Conservation (phyloP, 306 rosid species). For the Bauhinia variegata region DNA sequence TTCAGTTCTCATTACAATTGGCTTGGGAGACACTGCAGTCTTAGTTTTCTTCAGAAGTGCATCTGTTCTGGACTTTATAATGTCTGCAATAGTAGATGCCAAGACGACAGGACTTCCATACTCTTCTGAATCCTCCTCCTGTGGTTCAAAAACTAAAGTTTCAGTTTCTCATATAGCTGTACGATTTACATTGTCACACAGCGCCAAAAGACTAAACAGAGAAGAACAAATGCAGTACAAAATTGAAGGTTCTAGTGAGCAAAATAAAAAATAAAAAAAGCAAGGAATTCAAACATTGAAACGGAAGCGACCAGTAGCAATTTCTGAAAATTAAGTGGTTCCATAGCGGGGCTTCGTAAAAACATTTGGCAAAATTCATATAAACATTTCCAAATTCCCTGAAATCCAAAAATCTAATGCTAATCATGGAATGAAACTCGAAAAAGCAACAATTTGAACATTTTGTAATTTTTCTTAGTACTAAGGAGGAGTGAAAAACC, state of each 20-base stretch:
- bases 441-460: not conserved
- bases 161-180: not conserved
- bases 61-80: conserved; percentile 82
- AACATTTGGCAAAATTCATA: not conserved
- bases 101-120: conserved; percentile 78
- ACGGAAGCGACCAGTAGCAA: not conserved
- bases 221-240: not conserved
- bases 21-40: conserved; percentile 87
- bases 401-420: not conserved
- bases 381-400: not conserved
- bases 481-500: conserved; percentile 34
- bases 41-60: conserved; percentile 73
- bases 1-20: conserved; percentile 94
- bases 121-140: conserved; percentile 97
- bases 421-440: not conserved
- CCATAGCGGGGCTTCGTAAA: not conserved
- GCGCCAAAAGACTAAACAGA: not conserved
- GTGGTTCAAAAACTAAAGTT: conserved; percentile 33
- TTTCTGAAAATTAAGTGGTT: not conserved
- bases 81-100: conserved; percentile 83
- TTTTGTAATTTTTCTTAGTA: not conserved
- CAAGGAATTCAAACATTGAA: not conserved
- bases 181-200: not conserved
- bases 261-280: not conserved
- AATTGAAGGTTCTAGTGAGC: not conserved